Evolutionary conservation across 805 yeast genomes (phyloP), one percentile per base, ranked within the genome.

Genomic region (Cyberlindnera maclurae): DNA sequence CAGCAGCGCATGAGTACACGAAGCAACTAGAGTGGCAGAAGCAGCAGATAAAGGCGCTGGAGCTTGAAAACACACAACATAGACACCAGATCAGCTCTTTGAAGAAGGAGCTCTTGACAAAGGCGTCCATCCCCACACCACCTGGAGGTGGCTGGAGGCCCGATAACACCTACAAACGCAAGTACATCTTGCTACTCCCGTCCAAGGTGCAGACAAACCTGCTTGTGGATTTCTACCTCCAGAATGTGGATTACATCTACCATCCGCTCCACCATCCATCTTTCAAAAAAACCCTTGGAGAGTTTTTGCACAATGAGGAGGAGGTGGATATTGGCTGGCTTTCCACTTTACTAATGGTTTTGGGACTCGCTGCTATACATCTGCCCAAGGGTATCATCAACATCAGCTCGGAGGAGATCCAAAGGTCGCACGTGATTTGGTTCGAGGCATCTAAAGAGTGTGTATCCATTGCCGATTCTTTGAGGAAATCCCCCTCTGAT

Each of bases 241-340:
- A 45, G 15, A 49, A 56, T 35, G 41, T 56, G 24, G 60, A 56
- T 33, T 56, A 54, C 44, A 52, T 56, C 18, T 54, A 55, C 34
- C 60, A 55, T 38, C 55, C 60, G 4, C 26, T 56, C 11, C 60
- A 56, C 32, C 58, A 55, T 42, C 59, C 59, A 17, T 36, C 52
- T 2, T 56, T 56, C 36, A 43, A 37, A 13, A 34, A 24, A 12
- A 38, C 46, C 5, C 20, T 51, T 20, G 50, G 46, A 20, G 24
- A 33, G 11, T 47, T 51, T 20, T 52, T 56, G 56, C 15, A 40
- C 15, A 41, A 43, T 26, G 47, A 45, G n/a, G 41, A 39, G n/a
- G 40, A 36, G 5, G 53, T 42, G 3, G 52, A 52, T 33, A 34
- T 54, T 20, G 54, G 49, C 15, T 55, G 57, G 58, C 30, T 55